phyloP scores from a whole-genome alignment of 2,329 filamentous ascomycete species.

The Cordyceps cateniannulata region DNA sequence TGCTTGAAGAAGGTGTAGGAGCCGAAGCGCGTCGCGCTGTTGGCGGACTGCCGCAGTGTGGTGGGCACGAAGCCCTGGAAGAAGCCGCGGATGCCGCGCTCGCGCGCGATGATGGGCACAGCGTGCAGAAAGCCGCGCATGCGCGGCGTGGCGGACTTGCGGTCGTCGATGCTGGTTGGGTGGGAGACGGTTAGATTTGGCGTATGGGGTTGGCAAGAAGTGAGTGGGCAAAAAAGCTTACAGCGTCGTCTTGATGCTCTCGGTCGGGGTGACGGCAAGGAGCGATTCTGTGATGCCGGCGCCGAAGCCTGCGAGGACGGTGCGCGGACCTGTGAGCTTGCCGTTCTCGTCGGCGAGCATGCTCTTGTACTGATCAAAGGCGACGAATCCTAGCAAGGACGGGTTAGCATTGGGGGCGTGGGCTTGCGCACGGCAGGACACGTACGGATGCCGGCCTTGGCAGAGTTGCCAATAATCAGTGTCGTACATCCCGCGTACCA shows the following conservation, averaged over 20 bases:
- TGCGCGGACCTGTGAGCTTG: slow-evolving; percentile 82
- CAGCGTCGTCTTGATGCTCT: slow-evolving; percentile 97
- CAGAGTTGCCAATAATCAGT: slow-evolving; percentile 89
- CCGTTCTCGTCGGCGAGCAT: slow-evolving; percentile 77
- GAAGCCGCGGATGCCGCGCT: slow-evolving; percentile 85
- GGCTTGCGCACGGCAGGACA: slow-evolving; percentile 16
- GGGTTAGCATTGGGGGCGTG: background rate
- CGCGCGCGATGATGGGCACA: slow-evolving; percentile 75
- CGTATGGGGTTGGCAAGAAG: background rate
- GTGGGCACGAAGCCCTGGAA: slow-evolving; percentile 97
- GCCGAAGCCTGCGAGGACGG: slow-evolving; percentile 88
- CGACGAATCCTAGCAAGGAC: slow-evolving; percentile 64
- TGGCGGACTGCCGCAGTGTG: slow-evolving; percentile 88
- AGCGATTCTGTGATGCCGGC: slow-evolving; percentile 92
- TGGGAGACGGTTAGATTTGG: background rate
- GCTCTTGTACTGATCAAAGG: slow-evolving; percentile 90
- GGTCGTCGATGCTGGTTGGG: slow-evolving; percentile 88
- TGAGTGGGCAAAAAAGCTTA: slow-evolving; percentile 24
- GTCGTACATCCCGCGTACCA: slow-evolving; percentile 99
- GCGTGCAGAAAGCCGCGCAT: slow-evolving; percentile 92
- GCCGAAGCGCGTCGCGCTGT: slow-evolving; percentile 85
- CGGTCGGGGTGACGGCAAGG: slow-evolving; percentile 90
- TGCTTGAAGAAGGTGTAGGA: slow-evolving; percentile 89
- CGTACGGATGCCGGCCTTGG: slow-evolving; percentile 91
- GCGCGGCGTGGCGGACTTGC: slow-evolving; percentile 76